phyloP scores from a whole-genome alignment of 805 yeast genomes.

The Ogataea methylovora region DNA sequence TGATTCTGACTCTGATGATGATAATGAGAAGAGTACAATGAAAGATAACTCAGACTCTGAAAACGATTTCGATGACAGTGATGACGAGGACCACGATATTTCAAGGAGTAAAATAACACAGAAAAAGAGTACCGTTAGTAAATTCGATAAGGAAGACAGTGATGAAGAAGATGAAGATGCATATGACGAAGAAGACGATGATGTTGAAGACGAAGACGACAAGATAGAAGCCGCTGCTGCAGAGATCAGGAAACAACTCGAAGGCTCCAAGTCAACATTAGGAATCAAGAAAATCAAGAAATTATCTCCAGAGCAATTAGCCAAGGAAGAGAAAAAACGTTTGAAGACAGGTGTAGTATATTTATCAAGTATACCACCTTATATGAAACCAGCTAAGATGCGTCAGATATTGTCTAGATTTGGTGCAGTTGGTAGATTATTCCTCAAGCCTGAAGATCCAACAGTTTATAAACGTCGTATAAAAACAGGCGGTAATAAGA shows the following conservation, averaged over 20 bases:
- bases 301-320: constrained; percentile 49
- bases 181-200: constrained; percentile 11
- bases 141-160: constrained; percentile 9
- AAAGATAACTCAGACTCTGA: constrained; percentile 1
- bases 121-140: constrained; percentile 7
- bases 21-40: constrained; percentile 5
- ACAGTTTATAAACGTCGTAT: constrained; percentile 57
- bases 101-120: constrained; percentile 4
- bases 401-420: constrained; percentile 74
- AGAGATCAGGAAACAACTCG: constrained; percentile 1
- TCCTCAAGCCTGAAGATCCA: constrained; percentile 78
- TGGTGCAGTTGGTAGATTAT: constrained; percentile 84
- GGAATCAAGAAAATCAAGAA: constrained; percentile 41
- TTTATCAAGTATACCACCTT: constrained; percentile 86
- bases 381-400: constrained; percentile 91
- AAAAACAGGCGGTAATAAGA: constrained; percentile 87
- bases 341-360: constrained; percentile 89
- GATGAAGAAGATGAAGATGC: constrained; percentile 13
- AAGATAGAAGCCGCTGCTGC: constrained; percentile 10
- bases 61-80: constrained; percentile 4
- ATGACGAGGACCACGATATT: constrained; percentile 5
- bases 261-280: constrained; percentile 18
- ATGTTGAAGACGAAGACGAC: constrained; percentile 13
- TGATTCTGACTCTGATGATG: constrained; percentile 3
- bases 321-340: constrained; percentile 44